Evolutionary conservation across 2,329 filamentous ascomycete species (phyloP).

Genomic region (Hypomyces perniciosus): DNA sequence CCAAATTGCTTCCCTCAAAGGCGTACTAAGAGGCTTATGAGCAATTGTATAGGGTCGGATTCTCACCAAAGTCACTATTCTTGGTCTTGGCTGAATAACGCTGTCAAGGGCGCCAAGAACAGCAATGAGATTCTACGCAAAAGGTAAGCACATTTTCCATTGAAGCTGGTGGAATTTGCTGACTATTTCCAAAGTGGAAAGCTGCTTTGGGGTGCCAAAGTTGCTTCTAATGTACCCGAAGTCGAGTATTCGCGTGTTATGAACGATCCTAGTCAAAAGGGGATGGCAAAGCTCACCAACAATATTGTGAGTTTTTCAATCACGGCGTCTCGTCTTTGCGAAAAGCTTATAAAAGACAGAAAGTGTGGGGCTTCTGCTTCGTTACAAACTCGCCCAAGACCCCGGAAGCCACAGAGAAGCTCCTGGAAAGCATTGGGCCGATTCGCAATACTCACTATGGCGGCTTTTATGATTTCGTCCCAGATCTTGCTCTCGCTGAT

Average conservation of each 20-base stretch:
- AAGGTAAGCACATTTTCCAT: conserved; percentile 7
- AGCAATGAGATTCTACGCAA: conserved; percentile 29
- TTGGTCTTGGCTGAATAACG: conserved; percentile 43
- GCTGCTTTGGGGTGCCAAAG: conserved; percentile 22
- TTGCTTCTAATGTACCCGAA: conserved; percentile 45
- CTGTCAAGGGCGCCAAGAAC: conserved; percentile 16
- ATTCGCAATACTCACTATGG: conserved; percentile 91
- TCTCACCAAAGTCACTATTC: conserved; percentile 63
- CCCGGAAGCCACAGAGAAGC: conserved; percentile 64
- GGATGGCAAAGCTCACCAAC: conserved; percentile 56
- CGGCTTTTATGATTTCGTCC: conserved; percentile 73
- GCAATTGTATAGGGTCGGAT: conserved; percentile 53
- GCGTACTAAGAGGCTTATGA: not conserved
- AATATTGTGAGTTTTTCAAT: conserved; percentile 48
- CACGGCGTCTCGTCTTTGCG: not conserved
- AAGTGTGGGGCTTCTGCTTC: conserved; percentile 68
- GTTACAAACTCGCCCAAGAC: conserved; percentile 61
- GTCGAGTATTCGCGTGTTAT: conserved; percentile 58
- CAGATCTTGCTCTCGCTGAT: conserved; percentile 80
- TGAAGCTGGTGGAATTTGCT: not conserved
- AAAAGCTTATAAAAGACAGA: conserved; percentile 37
- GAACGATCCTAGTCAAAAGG: conserved; percentile 37
- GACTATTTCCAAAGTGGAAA: conserved; percentile 1
- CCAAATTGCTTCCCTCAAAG: not conserved
- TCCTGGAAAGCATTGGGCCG: conserved; percentile 77